Conservation (phyloP, 2,329 filamentous ascomycete species). For the Diaporthe citri region DNA sequence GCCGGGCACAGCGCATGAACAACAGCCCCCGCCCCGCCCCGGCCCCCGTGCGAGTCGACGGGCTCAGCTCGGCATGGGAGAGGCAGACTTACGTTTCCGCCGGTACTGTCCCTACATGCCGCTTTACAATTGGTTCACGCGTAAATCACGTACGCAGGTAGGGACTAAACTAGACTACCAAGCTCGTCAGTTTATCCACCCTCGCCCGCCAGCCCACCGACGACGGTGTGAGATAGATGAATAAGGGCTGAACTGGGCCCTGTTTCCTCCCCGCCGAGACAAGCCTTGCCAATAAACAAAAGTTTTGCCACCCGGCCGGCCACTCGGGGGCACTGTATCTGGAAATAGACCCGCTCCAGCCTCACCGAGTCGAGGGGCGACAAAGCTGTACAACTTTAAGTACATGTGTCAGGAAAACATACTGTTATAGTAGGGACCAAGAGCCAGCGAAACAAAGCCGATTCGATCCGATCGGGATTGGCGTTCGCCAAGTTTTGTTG, state of each 20-base stretch:
- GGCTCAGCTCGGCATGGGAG: constrained; percentile 17
- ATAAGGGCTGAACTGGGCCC: neutral
- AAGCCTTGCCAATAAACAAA: constrained; percentile 4
- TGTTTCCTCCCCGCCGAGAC: neutral
- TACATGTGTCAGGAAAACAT: neutral
- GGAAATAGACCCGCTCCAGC: constrained; percentile 8
- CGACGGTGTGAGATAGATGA: constrained; percentile 9
- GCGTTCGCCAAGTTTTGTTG: constrained; percentile 2
- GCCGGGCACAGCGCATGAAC: constrained; percentile 19
- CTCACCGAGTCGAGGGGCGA: neutral
- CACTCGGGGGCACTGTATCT: neutral
- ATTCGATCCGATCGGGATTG: neutral
- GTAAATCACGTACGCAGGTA: neutral
- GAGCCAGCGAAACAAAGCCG: constrained; percentile 7
- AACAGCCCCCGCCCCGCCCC: neutral
- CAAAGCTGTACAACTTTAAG: neutral
- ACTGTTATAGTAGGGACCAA: neutral
- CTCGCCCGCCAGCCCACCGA: neutral
- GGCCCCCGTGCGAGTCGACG: neutral
- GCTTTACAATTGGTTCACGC: neutral
- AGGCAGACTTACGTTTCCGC: neutral
- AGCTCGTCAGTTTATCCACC: neutral
- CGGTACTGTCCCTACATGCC: neutral
- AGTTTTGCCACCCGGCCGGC: neutral
- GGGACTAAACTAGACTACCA: neutral